A percentile compares a stretch with the other conserved stretches of the same genome.
phyloP scores from a whole-genome alignment of 352 stramenopile species.

The Phytophthora cryptogea region DNA sequence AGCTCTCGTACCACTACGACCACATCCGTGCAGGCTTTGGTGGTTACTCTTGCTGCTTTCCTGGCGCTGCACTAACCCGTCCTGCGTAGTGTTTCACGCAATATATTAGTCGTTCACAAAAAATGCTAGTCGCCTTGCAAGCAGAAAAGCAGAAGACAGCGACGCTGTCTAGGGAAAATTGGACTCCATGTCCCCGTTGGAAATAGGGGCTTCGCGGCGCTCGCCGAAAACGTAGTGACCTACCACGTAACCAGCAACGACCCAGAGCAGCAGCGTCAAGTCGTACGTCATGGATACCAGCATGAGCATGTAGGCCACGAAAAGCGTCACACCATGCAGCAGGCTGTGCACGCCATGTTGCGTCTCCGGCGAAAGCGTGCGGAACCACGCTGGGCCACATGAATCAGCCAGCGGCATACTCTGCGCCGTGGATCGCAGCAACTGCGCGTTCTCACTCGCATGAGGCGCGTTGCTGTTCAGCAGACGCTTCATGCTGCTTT shows the following conservation, averaged over 20 bases:
- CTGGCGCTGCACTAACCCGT: conserved; percentile 14
- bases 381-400: conserved; percentile 59
- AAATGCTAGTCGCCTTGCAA: conserved; percentile 7
- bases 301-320: conserved; percentile 83
- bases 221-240: conserved; percentile 76
- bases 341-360: conserved; percentile 58
- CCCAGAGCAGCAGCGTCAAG: conserved; percentile 58
- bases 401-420: conserved; percentile 36
- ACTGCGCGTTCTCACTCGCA: conserved; percentile 40
- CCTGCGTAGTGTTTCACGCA: conserved; percentile 17
- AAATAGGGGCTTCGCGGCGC: conserved; percentile 48
- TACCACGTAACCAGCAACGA: conserved; percentile 58
- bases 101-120: conserved; percentile 29
- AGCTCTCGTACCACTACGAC: background rate
- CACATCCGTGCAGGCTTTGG: background rate
- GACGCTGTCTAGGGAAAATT: conserved; percentile 28
- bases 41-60: conserved; percentile 9
- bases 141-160: conserved; percentile 9
- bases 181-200: conserved; percentile 26
- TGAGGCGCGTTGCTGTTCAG: conserved; percentile 15
- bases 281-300: conserved; percentile 85
- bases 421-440: conserved; percentile 48
- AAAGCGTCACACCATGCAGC: conserved; percentile 63
- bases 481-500: conserved; percentile 58
- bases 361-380: conserved; percentile 48